These are phyloP conservation scores for Pythium rishiriense DNA, from an alignment of 352 stramenopile species.

Conservation along the genomic window DNA sequence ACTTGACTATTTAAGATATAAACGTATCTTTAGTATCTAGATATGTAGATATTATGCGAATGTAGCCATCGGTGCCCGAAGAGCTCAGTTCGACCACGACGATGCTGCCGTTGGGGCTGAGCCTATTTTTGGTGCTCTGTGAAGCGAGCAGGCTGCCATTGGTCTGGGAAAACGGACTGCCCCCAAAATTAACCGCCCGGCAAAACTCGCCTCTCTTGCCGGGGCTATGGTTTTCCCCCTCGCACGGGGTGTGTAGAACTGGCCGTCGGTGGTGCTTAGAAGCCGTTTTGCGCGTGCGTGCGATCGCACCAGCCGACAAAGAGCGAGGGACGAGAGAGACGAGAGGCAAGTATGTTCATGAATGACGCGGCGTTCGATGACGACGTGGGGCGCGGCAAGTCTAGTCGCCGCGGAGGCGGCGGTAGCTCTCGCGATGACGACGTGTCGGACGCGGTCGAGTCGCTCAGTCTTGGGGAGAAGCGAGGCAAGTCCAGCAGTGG, in stretches of 20 bases:
- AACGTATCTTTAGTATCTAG: not conserved
- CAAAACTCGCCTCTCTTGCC: not conserved
- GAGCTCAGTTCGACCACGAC: no score
- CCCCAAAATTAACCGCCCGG: constrained; percentile 5
- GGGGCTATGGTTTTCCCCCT: not conserved
- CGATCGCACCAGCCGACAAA: not conserved
- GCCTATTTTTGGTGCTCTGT: no score
- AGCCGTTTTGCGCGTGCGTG: constrained; percentile 16
- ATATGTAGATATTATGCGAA: constrained; percentile 4
- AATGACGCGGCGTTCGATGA: constrained; percentile 78
- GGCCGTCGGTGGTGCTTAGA: not conserved
- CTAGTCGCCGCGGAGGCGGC: constrained; percentile 19
- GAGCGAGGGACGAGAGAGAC: constrained; percentile 1
- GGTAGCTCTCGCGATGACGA: constrained; percentile 32
- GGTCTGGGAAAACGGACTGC: constrained; percentile 4
- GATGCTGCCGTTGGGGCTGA: no score
- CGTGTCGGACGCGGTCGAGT: constrained; percentile 62
- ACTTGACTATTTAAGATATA: constrained; percentile 2
- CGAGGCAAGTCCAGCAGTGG: constrained; percentile 18
- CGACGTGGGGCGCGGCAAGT: constrained; percentile 30
- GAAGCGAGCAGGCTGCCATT: no score
- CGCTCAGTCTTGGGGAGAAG: constrained; percentile 61
- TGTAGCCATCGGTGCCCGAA: constrained; percentile 16
- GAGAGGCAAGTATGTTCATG: constrained; percentile 75
- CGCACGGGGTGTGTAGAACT: not conserved